Base-by-base conservation (phyloP, 2,329 filamentous ascomycete genomes). In the Bisporella sp. region DNA sequence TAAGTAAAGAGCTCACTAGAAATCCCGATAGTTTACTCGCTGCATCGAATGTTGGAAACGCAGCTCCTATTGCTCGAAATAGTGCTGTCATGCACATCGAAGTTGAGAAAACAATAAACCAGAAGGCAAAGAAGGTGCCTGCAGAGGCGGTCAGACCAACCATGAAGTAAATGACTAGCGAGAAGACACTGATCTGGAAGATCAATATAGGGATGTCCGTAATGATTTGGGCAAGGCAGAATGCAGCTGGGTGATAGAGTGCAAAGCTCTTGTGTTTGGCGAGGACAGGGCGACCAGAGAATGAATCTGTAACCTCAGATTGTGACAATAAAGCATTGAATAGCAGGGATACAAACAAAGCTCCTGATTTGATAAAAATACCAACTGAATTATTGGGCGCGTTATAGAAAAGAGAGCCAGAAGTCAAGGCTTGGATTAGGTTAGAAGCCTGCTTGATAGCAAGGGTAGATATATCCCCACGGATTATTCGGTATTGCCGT, bases 141-240 rank as follows among this genome's bases (percentile, higher is more conserved):
- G 81, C 80, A 0, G 69, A 66, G 41, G 64, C 62, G 4, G 72
- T 75, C 29, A 85, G 66, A 0, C 77, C 77, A 11, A 76, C 75
- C 80, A 85, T 82, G 56, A 82, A 86, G 66, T 85, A 85, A 0
- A 82, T 54, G 0, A 82, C 70, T 0, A 87, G 5, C 2, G 74
- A 70, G 56, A 86, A 87, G 1, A 70, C 48, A 0, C 74, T 72
- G 12, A 84, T 70, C 58, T 86, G 82, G 54, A 82, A 73, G 0
- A 81, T 49, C 1, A 82, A 58, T 4, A 84, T 69, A 0, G 79
- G 75, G 9, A 84, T 69, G 47, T 83, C 72, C 4, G 79, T 72
- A 0, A 74, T 62, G 37, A 78, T 73, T 53, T 78, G 74, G 1
- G 78, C 76, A 33, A 82, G 59, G 72, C 85, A 69, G 79, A 77